Evolutionary conservation across 108 stramenopile species (phyloP), one percentile per base, ranked within the genome.

Genomic region (Cyclotella cryptica): DNA sequence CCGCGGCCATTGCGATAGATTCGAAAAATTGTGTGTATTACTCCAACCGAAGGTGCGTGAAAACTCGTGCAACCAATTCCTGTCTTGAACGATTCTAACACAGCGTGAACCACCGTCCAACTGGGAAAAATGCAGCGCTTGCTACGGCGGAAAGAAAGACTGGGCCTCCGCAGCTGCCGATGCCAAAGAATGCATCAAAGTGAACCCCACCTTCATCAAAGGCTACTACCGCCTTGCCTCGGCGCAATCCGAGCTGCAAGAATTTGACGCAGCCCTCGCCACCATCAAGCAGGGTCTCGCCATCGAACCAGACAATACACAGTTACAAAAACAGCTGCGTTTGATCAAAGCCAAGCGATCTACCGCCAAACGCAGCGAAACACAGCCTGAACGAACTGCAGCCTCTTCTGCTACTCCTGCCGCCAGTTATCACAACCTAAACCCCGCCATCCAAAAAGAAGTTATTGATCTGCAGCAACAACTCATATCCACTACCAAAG

Each of bases 211-310:
- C 52, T 97, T 97, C 78, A 77, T 96, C 71, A 96, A 96, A 71
- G 97, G 94, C 45, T 97, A 96, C 77, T 96, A 97, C 77, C 92
- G 97, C 15, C 86, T 97, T 21, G 93, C 94, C 12, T 84, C 78
- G 52, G 95, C 95, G 21, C 93, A 91, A 71, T 85, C 92, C 10
- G 94, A 95, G 79, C 77, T 85, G 66, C 68, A 90, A 58, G 81
- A 94, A 47, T 90, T 89, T 54, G 94, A 94, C 35, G 78, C 78
- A 12, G 97, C 95, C 43, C 53, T 83, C 17, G 83, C 91, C 17
- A 91, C 93, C 14, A 86, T 93, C 70, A 90, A 90, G 68, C 90
- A 92, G 71, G 95, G 95, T 14, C 61, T 97, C 57, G 71, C 90
- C 29, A 66, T 93, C 24, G 94, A 95, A 72, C 69, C 90, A 13